Evolutionary conservation across 1,284 basidiomycete species (phyloP), one percentile per base, ranked within the genome.

Genomic region (Anthracocystis setariae): DNA sequence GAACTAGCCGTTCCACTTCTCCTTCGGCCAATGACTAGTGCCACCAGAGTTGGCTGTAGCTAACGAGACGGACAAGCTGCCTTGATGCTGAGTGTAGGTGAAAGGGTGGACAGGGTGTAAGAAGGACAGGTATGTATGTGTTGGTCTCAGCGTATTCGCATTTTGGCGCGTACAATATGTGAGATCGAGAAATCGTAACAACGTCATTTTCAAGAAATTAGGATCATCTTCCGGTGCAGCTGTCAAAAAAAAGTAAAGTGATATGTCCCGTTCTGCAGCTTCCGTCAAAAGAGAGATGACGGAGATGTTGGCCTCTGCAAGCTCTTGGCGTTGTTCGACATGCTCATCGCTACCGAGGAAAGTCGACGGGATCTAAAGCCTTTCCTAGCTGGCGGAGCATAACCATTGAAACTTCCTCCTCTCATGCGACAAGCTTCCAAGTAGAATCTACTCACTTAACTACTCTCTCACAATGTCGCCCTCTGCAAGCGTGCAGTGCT

Each of bases 401-500:
- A 49, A 46, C 33, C 59, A 32, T 35, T 18, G 5, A 25, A 15
- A 23, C 21, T 13, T 1, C 32, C 23, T 12, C 49, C 29, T 43
- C 20, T 18, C 37, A 18, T 29, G 18, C 17, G 40, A 37, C 20
- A 38, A 47, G 51, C 35, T 46, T 54, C 27, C 24, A 12, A 46
- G 55, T 65, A 65, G 55, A 65, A 12, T 65, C 55, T 65, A 65
- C 62, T 40, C 50, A 5, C 32, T 18, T 38, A 4, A n/a, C 46
- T 17, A 12, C 40, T 42, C 23, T 13, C 18, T 12, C 2, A 21
- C 5, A 23, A 12, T 42, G 40, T 5, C 17, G 18, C 21, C 23
- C 12, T 23, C 10, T 8, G 20, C 20, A 12, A 9, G 13, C 18
- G 5, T 15, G 18, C 13, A 7, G 18, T 17, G 37, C 37, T 38